Conservation (phyloP, 495 filamentous ascomycete genomes). For the Neurospora cerealis region DNA sequence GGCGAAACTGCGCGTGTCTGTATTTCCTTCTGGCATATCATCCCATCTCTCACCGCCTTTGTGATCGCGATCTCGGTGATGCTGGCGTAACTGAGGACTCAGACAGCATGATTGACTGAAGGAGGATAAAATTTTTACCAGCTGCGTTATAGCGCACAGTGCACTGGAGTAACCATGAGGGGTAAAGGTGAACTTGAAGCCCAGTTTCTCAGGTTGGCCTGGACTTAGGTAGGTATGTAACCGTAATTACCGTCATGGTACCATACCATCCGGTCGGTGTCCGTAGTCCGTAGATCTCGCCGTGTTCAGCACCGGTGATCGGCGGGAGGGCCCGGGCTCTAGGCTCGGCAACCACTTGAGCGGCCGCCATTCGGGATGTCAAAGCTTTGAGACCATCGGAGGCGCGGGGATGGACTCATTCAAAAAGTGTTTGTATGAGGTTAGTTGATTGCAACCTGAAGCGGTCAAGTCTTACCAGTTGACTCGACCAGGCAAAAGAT, state of each 20-base stretch:
- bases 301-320: background rate
- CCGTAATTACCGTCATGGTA: background rate
- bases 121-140: background rate
- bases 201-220: too few species aligned
- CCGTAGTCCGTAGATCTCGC: background rate
- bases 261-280: background rate
- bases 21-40: background rate
- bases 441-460: background rate
- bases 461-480: background rate
- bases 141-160: background rate
- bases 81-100: background rate
- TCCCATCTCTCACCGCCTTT: background rate
- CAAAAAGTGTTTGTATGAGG: background rate
- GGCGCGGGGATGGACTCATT: background rate
- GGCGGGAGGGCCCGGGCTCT: background rate
- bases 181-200: too few species aligned
- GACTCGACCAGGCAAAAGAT: background rate
- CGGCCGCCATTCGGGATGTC: background rate
- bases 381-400: background rate
- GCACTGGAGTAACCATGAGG: too few species aligned
- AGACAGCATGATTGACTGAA: background rate
- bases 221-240: background rate
- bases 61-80: background rate
- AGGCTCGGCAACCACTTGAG: background rate
- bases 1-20: background rate